Evolutionary conservation across 371 early-diverging fungal genomes (phyloP).

Genomic region (Saksenaea vasiformis): DNA sequence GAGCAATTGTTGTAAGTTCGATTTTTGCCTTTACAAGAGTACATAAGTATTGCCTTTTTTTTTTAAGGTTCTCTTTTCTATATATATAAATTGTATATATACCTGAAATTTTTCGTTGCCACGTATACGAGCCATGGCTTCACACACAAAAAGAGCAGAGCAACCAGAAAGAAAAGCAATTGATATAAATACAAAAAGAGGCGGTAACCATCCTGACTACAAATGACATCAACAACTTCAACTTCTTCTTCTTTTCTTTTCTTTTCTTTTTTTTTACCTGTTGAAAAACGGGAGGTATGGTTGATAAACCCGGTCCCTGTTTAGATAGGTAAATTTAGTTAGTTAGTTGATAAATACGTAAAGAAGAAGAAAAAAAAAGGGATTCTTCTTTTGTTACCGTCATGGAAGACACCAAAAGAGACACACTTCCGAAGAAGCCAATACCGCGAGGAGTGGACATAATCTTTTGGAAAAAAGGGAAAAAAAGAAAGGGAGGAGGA

Average conservation of each 20-base stretch:
- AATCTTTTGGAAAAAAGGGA: slow-evolving; percentile 18
- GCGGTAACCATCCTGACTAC: slow-evolving; percentile 48
- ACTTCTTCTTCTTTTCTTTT: too few relatives aligned
- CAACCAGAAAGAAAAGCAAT: slow-evolving; percentile 51
- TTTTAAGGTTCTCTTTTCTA: background rate
- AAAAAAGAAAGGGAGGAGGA: background rate
- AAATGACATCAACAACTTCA: too few relatives aligned
- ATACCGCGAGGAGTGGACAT: slow-evolving; percentile 15
- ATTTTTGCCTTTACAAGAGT: slow-evolving; percentile 39
- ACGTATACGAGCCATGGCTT: slow-evolving; percentile 76
- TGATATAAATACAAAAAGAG: slow-evolving; percentile 46
- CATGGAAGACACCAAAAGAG: slow-evolving; percentile 45
- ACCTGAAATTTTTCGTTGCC: slow-evolving; percentile 75
- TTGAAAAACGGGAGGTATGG: slow-evolving; percentile 46
- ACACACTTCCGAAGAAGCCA: slow-evolving; percentile 37
- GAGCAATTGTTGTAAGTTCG: slow-evolving; percentile 60
- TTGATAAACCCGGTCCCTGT: slow-evolving; percentile 48
- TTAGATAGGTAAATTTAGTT: background rate
- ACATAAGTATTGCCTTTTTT: background rate
- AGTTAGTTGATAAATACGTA: background rate
- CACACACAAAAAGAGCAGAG: slow-evolving; percentile 72
- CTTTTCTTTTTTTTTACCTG: slow-evolving; percentile 24
- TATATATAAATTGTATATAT: slow-evolving; percentile 11
- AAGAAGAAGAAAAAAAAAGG: background rate
- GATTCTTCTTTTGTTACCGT: slow-evolving; percentile 26